A percentile compares a stretch with the other conserved stretches of the same genome.
Evolutionary conservation across 805 yeast species (phyloP).

Genomic region (Isabelozyma heimii): DNA sequence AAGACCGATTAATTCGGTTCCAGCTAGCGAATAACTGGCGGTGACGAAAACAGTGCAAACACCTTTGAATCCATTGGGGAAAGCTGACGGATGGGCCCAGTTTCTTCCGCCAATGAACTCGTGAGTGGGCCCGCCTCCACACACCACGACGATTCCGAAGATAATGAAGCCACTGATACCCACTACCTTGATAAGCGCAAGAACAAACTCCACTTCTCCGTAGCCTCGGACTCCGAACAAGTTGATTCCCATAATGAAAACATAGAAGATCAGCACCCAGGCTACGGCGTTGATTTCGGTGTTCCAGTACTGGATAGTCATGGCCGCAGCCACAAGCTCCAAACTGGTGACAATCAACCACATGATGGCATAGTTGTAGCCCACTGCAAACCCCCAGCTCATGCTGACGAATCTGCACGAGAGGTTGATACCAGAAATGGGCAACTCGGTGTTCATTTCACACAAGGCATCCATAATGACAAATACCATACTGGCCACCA

Average conservation of each 20-base stretch:
- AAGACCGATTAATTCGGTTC: constrained; percentile 37
- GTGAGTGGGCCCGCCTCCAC: constrained; percentile 36
- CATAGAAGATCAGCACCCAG: constrained; percentile 34
- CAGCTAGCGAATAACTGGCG: constrained; percentile 36
- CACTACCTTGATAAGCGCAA: constrained; percentile 29
- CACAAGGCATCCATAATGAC: constrained; percentile 61
- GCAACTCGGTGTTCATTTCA: constrained; percentile 54
- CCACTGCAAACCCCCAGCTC: constrained; percentile 41
- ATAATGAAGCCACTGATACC: constrained; percentile 36
- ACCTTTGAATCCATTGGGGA: constrained; percentile 37
- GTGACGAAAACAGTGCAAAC: constrained; percentile 37
- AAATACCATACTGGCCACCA: constrained; percentile 58
- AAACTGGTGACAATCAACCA: constrained; percentile 37
- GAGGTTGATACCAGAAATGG: constrained; percentile 36
- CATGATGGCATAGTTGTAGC: constrained; percentile 38
- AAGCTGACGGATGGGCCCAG: constrained; percentile 33
- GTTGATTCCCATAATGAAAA: constrained; percentile 26
- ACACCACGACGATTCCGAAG: constrained; percentile 31
- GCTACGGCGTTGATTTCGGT: constrained; percentile 34
- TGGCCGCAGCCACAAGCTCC: constrained; percentile 40
- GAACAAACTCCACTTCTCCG: constrained; percentile 34
- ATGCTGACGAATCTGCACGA: constrained; percentile 35
- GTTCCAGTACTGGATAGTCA: constrained; percentile 35
- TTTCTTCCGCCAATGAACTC: constrained; percentile 32
- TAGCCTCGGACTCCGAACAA: constrained; percentile 36